Conservation (phyloP, 176 grass and related monocot species). For the Bromus sterilis region DNA sequence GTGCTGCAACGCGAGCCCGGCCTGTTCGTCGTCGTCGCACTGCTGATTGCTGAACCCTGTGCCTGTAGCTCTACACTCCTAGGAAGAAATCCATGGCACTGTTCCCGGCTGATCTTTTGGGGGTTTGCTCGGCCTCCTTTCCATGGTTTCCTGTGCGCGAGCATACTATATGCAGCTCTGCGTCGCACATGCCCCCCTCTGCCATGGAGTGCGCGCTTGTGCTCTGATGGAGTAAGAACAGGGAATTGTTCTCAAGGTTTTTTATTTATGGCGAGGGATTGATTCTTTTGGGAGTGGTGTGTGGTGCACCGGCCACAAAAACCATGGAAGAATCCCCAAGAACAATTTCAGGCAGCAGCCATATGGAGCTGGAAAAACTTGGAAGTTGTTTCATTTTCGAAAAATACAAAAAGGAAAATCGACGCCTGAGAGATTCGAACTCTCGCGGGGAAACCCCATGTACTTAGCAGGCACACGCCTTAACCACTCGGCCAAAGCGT, state of each 20-base stretch:
- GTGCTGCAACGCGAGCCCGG: not conserved
- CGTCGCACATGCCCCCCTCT: not conserved
- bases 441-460: conserved; percentile 99
- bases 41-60: not conserved
- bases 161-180: not conserved
- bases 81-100: not conserved
- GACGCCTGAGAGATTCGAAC: conserved; percentile 99
- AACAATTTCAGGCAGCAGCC: not conserved
- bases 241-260: not conserved
- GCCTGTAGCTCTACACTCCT: conserved; percentile 4
- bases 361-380: not conserved
- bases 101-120: not conserved
- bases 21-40: not conserved
- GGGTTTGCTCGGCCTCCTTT: not conserved
- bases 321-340: not conserved
- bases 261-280: not conserved
- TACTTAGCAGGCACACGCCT: conserved; percentile 99
- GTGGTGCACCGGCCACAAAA: not conserved
- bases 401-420: not conserved
- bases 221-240: not conserved
- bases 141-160: not conserved
- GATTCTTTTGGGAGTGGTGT: not conserved
- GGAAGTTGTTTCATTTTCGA: too few relatives aligned
- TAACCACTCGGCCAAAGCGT: conserved; percentile 99
- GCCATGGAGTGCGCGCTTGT: not conserved